Evolutionary conservation across 257 asterid species (phyloP).

Genomic region (Ilex aquifolium): DNA sequence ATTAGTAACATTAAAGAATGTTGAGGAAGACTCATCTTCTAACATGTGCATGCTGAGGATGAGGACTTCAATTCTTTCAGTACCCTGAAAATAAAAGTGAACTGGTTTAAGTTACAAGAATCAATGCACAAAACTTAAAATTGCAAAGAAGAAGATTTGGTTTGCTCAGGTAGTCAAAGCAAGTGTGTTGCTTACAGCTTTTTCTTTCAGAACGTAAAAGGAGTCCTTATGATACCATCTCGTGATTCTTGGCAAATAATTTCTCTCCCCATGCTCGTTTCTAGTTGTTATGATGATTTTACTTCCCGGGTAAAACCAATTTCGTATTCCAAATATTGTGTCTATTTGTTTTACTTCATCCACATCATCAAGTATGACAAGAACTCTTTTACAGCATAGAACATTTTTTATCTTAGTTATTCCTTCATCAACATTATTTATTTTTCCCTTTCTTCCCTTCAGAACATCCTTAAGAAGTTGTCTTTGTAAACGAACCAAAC

Average conservation of each 20-base stretch:
- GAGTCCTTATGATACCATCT: not conserved
- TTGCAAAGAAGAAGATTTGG: too few relatives aligned
- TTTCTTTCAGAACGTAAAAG: not conserved
- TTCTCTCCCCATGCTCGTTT: slow-evolving; percentile 16
- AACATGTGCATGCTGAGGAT: slow-evolving; percentile 12
- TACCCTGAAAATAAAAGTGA: slow-evolving; percentile 9
- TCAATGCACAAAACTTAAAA: too few relatives aligned
- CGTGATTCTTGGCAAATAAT: slow-evolving; percentile 11
- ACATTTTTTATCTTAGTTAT: slow-evolving; percentile 13
- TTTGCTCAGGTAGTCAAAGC: too few relatives aligned
- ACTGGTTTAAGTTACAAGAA: not conserved
- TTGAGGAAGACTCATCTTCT: not conserved
- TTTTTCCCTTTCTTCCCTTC: not conserved
- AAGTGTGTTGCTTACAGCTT: not conserved
- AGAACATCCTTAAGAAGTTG: slow-evolving; percentile 16
- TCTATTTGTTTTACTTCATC: slow-evolving; percentile 19
- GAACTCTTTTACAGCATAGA: slow-evolving; percentile 6
- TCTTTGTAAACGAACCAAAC: slow-evolving; percentile 12
- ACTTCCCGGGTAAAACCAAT: not conserved
- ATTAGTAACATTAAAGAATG: not conserved
- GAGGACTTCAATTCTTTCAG: slow-evolving; percentile 10
- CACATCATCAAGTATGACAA: slow-evolving; percentile 23
- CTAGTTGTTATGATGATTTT: slow-evolving; percentile 1
- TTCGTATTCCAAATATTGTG: slow-evolving; percentile 9
- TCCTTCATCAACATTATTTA: slow-evolving; percentile 18